A percentile compares a stretch with the other conserved stretches of the same genome.
phyloP scores from a whole-genome alignment of 371 early-diverging fungal genomes.

The Lichtheimia ornata region DNA sequence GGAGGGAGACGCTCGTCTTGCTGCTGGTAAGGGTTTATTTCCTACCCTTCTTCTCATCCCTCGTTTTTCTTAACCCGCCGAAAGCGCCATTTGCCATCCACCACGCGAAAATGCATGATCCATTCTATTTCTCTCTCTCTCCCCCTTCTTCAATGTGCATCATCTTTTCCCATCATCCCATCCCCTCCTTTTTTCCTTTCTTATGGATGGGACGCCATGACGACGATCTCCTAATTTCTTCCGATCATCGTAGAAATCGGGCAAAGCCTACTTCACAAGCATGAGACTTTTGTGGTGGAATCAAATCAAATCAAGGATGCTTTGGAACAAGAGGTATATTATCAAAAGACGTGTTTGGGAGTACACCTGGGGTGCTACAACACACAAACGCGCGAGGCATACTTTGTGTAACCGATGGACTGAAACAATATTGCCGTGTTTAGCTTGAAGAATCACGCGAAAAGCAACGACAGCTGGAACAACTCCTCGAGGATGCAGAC shows the following conservation, averaged over 20 bases:
- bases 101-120: too few relatives aligned
- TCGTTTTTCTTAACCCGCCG: too few relatives aligned
- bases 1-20: slow-evolving; percentile 44
- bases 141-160: not conserved
- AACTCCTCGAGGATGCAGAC: slow-evolving; percentile 34
- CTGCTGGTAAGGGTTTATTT: slow-evolving; percentile 37
- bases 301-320: slow-evolving; percentile 25
- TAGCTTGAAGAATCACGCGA: slow-evolving; percentile 30
- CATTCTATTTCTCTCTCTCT: not conserved
- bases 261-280: slow-evolving; percentile 44
- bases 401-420: slow-evolving; percentile 4
- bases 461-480: slow-evolving; percentile 28
- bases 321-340: slow-evolving; percentile 36
- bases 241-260: slow-evolving; percentile 35
- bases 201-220: not conserved
- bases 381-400: too few relatives aligned
- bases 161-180: too few relatives aligned
- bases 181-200: not conserved
- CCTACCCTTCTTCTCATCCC: not conserved
- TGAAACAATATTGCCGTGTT: slow-evolving; percentile 3
- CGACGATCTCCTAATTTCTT: not conserved
- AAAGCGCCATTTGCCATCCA: too few relatives aligned
- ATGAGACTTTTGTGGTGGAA: slow-evolving; percentile 38
- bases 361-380: too few relatives aligned
- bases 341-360: not conserved